phyloP scores from a whole-genome alignment of 495 filamentous ascomycete genomes.

The Oidiodendron maius region DNA sequence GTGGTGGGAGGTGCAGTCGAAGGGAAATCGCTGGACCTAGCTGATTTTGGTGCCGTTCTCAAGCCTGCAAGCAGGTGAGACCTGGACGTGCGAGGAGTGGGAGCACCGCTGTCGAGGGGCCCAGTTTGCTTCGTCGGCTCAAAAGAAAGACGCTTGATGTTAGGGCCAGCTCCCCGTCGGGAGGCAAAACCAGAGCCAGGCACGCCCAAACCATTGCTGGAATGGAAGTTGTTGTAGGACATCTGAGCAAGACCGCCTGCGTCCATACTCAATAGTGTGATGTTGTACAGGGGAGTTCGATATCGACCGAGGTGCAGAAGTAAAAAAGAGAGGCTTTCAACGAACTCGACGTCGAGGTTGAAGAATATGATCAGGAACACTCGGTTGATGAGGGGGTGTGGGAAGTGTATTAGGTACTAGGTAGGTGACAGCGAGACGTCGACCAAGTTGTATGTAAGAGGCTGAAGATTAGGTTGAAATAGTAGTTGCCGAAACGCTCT shows the following conservation, averaged over 20 bases:
- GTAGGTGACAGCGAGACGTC: background rate
- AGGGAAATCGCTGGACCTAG: slow-evolving; percentile 56
- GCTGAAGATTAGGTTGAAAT: background rate
- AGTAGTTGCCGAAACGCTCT: background rate
- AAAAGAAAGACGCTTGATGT: slow-evolving; percentile 83
- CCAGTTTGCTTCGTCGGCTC: slow-evolving; percentile 47
- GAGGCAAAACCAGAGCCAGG: slow-evolving; percentile 77
- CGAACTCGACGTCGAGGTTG: slow-evolving; percentile 17
- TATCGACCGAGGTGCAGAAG: slow-evolving; percentile 1
- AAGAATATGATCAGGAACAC: slow-evolving; percentile 19
- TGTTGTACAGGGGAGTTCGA: slow-evolving; percentile 15
- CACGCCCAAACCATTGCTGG: slow-evolving; percentile 65
- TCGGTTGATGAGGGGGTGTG: slow-evolving; percentile 10
- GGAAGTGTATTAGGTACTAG: slow-evolving; percentile 8
- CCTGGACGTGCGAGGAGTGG: slow-evolving; percentile 89
- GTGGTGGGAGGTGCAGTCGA: slow-evolving; percentile 54
- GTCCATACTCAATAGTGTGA: slow-evolving; percentile 72
- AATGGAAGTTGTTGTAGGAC: slow-evolving; percentile 78
- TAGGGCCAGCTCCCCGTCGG: slow-evolving; percentile 67
- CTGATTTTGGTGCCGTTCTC: slow-evolving; percentile 87
- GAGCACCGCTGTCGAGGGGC: slow-evolving; percentile 44
- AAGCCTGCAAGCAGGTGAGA: slow-evolving; percentile 91
- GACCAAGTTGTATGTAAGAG: background rate
- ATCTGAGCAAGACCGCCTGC: slow-evolving; percentile 99
- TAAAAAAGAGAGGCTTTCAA: slow-evolving; percentile 1